A percentile compares a stretch with the other conserved stretches of the same genome.
Evolutionary conservation across 768 basidiomycete genomes (phyloP).

Genomic region (Auriscalpium orientale): DNA sequence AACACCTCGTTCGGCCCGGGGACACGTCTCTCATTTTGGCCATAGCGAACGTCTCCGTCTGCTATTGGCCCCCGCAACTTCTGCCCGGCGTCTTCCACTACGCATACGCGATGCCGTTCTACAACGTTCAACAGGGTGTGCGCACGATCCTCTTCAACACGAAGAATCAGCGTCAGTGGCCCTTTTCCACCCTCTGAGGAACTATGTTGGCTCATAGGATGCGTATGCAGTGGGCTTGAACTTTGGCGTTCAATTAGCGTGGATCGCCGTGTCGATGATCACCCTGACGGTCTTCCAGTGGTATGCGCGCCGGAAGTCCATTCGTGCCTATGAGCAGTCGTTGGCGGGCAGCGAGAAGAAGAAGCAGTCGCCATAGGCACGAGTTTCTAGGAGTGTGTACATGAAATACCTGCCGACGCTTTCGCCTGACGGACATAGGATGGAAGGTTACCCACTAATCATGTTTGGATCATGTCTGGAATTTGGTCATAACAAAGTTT

Average conservation of each 20-base stretch:
- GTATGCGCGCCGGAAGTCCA: constrained; percentile 19
- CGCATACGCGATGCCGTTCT: constrained; percentile 67
- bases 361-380: too few species aligned
- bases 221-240: constrained; percentile 45
- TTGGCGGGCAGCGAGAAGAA: too few species aligned
- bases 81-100: constrained; percentile 55
- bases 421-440: too few species aligned
- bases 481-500: too few species aligned
- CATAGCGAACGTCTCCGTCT: constrained; percentile 52
- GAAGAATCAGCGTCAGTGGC: constrained; percentile 46
- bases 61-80: constrained; percentile 48
- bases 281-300: constrained; percentile 47
- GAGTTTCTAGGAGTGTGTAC: too few species aligned
- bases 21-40: too few species aligned
- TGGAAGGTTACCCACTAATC: too few species aligned
- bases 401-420: too few species aligned
- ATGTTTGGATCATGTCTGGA: too few species aligned
- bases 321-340: background rate
- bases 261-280: constrained; percentile 47
- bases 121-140: constrained; percentile 55
- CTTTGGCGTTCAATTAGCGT: constrained; percentile 52
- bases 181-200: background rate
- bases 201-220: background rate
- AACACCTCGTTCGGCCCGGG: background rate
- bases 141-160: constrained; percentile 59